phyloP scores from a whole-genome alignment of 768 basidiomycete species.

The Thelephora ganbajun region DNA sequence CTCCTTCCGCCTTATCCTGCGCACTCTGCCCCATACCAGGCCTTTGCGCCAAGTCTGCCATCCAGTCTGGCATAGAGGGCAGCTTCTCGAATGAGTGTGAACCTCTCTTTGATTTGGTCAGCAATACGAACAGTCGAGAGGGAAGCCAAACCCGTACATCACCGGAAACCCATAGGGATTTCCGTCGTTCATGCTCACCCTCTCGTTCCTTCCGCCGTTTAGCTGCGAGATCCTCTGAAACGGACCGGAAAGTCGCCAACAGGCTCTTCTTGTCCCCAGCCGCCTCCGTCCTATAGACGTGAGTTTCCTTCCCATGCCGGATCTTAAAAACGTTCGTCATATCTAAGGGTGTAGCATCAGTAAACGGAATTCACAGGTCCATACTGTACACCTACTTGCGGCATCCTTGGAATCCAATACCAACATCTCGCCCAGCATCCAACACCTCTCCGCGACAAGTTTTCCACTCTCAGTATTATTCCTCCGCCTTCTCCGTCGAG shows the following conservation, averaged over 20 bases:
- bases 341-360: constrained; percentile 18
- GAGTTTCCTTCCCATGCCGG: constrained; percentile 82
- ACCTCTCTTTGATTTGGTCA: constrained; percentile 14
- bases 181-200: constrained; percentile 81
- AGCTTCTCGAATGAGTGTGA: constrained; percentile 22
- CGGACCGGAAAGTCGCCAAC: constrained; percentile 75
- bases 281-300: constrained; percentile 82
- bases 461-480: constrained; percentile 51
- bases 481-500: constrained; percentile 52
- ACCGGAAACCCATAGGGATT: constrained; percentile 47
- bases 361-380: constrained; percentile 1
- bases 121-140: not conserved
- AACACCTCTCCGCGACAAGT: constrained; percentile 87
- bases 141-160: constrained; percentile 21
- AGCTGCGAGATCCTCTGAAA: constrained; percentile 81
- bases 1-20: constrained; percentile 67
- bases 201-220: constrained; percentile 89
- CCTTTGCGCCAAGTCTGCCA: constrained; percentile 50
- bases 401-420: constrained; percentile 96
- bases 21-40: constrained; percentile 41
- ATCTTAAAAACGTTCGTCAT: constrained; percentile 98
- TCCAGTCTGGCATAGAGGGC: constrained; percentile 64
- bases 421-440: constrained; percentile 86
- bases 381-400: constrained; percentile 41
- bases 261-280: constrained; percentile 77